Conservation (phyloP, 306 rosid species). For the Castanea crenata region DNA sequence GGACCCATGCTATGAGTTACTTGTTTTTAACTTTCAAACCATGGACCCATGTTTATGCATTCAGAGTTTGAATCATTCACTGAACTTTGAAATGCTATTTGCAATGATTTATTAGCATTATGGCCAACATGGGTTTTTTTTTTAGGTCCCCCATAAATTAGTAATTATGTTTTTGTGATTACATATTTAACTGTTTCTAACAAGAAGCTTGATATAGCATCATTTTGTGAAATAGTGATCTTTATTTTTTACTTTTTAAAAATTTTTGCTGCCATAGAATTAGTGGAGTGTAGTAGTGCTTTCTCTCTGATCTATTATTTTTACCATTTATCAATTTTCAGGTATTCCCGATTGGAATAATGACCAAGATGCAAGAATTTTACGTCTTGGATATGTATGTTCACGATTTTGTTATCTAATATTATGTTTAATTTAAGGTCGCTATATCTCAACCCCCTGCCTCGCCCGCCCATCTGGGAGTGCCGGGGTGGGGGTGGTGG, state of each 20-base stretch:
- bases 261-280: not conserved
- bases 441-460: not conserved
- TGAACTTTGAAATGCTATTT: not conserved
- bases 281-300: not conserved
- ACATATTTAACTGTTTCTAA: not conserved
- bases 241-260: not conserved
- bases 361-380: conserved; percentile 68
- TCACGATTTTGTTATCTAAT: not conserved
- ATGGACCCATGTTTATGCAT: not conserved
- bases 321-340: conserved; percentile 30
- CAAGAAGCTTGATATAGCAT: not conserved
- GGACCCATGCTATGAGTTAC: not conserved
- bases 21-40: not conserved
- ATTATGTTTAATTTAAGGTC: not conserved
- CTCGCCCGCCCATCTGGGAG: no score
- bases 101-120: not conserved
- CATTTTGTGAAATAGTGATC: not conserved
- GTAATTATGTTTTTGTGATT: not conserved
- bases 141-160: not conserved
- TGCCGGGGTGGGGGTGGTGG: not conserved
- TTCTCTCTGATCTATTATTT: not conserved
- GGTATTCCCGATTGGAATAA: conserved; percentile 66
- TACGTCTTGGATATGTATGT: conserved; percentile 82
- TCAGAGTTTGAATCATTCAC: not conserved
- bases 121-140: not conserved